These are phyloP conservation scores for Colletotrichum shisoi DNA, from an alignment of 2,329 filamentous ascomycete species.

Conservation along the genomic window DNA sequence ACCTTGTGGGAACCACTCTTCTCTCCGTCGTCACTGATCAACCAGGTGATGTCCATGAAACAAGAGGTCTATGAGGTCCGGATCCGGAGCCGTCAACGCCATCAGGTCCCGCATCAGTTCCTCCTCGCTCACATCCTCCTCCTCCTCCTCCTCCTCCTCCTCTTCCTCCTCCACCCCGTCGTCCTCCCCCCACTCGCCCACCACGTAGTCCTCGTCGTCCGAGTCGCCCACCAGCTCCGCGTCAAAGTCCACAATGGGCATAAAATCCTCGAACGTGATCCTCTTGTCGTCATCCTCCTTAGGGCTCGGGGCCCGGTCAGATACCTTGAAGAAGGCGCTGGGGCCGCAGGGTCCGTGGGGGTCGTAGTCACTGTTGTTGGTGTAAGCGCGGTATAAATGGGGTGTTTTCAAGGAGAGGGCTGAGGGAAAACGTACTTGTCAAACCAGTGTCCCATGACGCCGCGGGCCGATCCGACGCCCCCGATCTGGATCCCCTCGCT, in stretches of 20 bases:
- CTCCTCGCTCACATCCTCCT: slow-evolving; percentile 43
- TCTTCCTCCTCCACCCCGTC: slow-evolving; percentile 45
- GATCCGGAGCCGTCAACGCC: slow-evolving; percentile 30
- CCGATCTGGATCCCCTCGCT: slow-evolving; percentile 80
- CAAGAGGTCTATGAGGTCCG: slow-evolving; percentile 35
- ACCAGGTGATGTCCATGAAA: slow-evolving; percentile 29
- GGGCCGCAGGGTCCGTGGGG: slow-evolving; percentile 74
- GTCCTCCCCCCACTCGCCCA: slow-evolving; percentile 42
- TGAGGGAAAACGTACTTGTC: slow-evolving; percentile 64
- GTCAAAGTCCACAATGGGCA: slow-evolving; percentile 41
- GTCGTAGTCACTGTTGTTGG: slow-evolving; percentile 65
- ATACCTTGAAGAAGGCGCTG: slow-evolving; percentile 77
- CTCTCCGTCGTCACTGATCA: slow-evolving; percentile 3
- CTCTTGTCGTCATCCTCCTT: slow-evolving; percentile 36
- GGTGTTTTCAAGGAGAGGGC: background rate
- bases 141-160: slow-evolving; percentile 46
- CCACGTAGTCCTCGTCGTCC: slow-evolving; percentile 41
- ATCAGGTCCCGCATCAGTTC: slow-evolving; percentile 43
- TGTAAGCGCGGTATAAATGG: slow-evolving; percentile 20
- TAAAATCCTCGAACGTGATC: slow-evolving; percentile 39
- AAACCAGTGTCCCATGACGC: slow-evolving; percentile 80
- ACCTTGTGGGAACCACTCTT: background rate
- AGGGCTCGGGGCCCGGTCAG: slow-evolving; percentile 47
- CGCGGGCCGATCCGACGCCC: slow-evolving; percentile 69
- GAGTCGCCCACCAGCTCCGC: slow-evolving; percentile 41